Base-by-base conservation (phyloP, 352 stramenopile genomes). In the Pelagophyceae sp. region DNA sequence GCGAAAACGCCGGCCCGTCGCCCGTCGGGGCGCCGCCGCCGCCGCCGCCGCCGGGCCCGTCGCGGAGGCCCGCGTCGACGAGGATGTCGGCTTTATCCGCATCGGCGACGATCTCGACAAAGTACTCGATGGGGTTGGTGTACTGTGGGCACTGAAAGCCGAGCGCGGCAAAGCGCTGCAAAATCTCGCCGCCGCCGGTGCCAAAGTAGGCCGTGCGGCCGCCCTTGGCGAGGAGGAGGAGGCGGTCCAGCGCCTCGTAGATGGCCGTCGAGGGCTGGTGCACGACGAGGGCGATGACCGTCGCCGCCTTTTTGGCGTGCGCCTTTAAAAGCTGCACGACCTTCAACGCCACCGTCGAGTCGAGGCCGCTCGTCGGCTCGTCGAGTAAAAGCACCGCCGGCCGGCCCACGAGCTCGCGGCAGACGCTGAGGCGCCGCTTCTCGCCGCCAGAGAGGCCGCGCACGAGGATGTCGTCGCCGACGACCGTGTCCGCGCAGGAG, bases 321-420 rank as follows among this genome's bases (percentile, higher is more conserved):
- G 86, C 83, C 65, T 85, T 86, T 50, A 93, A 80, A 27, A 87
- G 83, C 32, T 83, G 83, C 84, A 92, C 90, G 60, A 92, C 85
- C 38, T 90, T 87, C 40, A 82, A 74, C 17, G 87, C 89, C 19
- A 84, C 84, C 3, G 84, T 79, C 19, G 78, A 82, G 72, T 85
- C 81, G 19, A 85, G 76, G 25, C 81, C 81, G 3, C n/a, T 79
- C 38, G 81, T 84, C 35, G 81, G 81, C 50, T 85, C 88, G 65
- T 94, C 88, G 51, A 93, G 70, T 77, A 94, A 92, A 45, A 93
- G 51, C 64, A 92, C 84, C 81, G 84, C 90, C 23, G 89, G 89
- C 79, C 92, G 90, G 27, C 84, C 61, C 38, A 92, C 87, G 31
- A 94, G 85, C 76, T 94, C 88, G 0, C 91, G 85, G 70, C 87